These are phyloP conservation scores for Auriscalpium vulgare DNA, from an alignment of 768 basidiomycete species.

Conservation along the genomic window DNA sequence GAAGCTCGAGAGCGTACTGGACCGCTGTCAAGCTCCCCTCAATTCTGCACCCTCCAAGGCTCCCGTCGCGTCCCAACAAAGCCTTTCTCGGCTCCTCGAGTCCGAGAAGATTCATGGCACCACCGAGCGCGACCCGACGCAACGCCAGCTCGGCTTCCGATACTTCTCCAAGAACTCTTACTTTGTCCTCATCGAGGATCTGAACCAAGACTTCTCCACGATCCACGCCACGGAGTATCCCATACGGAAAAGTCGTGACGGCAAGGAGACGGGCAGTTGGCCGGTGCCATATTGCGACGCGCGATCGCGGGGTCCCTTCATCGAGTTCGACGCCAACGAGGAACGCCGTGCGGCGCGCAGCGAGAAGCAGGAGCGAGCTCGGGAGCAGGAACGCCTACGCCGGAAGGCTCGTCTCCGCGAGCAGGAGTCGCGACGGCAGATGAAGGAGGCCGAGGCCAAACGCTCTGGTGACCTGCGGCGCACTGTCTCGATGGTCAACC, in stretches of 20 bases:
- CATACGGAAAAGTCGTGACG: constrained; percentile 42
- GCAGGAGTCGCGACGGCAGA: constrained; percentile 21
- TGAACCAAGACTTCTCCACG: constrained; percentile 75
- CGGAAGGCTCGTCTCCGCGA: constrained; percentile 19
- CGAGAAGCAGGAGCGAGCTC: constrained; percentile 33
- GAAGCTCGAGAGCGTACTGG: constrained; percentile 66
- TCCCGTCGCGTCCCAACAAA: constrained; percentile 26
- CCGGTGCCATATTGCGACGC: constrained; percentile 80
- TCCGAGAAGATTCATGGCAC: constrained; percentile 80
- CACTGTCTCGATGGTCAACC: constrained; percentile 67
- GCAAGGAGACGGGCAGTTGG: constrained; percentile 56
- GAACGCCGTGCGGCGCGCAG: constrained; percentile 36
- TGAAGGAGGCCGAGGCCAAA: constrained; percentile 23
- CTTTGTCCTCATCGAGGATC: constrained; percentile 90
- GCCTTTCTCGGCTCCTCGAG: constrained; percentile 57
- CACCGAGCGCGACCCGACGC: constrained; percentile 85
- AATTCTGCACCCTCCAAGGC: constrained; percentile 20
- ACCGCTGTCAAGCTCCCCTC: constrained; percentile 47
- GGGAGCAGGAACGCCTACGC: constrained; percentile 30
- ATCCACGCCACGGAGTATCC: constrained; percentile 80
- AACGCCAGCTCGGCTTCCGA: constrained; percentile 78
- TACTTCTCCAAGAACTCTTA: constrained; percentile 74
- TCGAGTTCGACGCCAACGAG: constrained; percentile 69
- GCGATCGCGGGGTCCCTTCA: constrained; percentile 62
- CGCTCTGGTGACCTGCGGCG: constrained; percentile 57